Evolutionary conservation across 495 filamentous ascomycete genomes (phyloP).

Genomic region (Podospora fimiseda): DNA sequence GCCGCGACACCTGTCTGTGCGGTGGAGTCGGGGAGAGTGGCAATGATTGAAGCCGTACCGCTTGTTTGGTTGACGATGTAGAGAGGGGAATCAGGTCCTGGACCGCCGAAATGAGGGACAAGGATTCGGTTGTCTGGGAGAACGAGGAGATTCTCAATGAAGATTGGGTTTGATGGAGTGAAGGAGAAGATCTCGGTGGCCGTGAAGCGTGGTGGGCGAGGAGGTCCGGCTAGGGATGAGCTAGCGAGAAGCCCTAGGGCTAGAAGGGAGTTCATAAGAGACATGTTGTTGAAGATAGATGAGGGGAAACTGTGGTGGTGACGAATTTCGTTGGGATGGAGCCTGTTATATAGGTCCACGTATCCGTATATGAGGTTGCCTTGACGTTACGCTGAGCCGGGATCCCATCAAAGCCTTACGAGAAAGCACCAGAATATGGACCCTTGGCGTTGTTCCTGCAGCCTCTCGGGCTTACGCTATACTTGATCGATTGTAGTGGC

Average conservation of each 20-base stretch:
- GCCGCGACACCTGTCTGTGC: conserved; percentile 1
- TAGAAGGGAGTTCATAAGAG: background rate
- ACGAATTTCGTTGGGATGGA: too few species aligned
- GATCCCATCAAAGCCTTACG: too few species aligned
- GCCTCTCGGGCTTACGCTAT: too few species aligned
- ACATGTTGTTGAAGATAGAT: background rate
- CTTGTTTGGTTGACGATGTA: background rate
- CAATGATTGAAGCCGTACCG: background rate
- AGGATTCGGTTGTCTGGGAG: conserved; percentile 2
- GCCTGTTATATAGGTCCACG: too few species aligned
- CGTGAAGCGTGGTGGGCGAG: background rate
- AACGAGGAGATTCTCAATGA: background rate
- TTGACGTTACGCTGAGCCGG: too few species aligned
- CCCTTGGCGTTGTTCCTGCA: too few species aligned
- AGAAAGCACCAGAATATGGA: too few species aligned
- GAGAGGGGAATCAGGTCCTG: background rate
- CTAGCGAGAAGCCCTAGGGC: background rate
- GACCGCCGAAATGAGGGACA: background rate
- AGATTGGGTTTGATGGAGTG: background rate
- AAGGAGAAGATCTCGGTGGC: conserved; percentile 3
- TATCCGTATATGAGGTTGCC: too few species aligned
- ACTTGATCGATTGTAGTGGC: too few species aligned
- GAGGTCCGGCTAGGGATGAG: too few species aligned
- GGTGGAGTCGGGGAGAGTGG: conserved; percentile 1
- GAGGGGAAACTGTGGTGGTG: background rate